Conservation (phyloP, 768 basidiomycete genomes). For the Symmetrospora coprosmae region DNA sequence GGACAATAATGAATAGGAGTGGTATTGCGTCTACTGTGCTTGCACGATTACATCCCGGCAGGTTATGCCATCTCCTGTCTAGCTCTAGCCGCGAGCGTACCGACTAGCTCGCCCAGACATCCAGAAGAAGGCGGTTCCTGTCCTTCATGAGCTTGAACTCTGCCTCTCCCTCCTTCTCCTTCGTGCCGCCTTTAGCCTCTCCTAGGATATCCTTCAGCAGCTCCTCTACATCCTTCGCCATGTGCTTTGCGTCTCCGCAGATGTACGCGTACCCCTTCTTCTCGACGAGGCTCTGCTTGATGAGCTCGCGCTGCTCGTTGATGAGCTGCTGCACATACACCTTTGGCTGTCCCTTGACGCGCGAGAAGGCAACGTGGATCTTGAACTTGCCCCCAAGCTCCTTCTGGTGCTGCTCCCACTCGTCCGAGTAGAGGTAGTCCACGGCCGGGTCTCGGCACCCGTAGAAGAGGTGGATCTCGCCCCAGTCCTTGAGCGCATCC, state of each 20-base stretch:
- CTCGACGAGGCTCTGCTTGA: conserved; percentile 77
- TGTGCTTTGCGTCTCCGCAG: conserved; percentile 49
- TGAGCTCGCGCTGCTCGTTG: conserved; percentile 66
- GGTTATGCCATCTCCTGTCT: no score
- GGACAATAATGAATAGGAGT: no score
- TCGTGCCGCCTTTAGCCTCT: conserved; percentile 81
- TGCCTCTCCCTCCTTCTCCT: conserved; percentile 71
- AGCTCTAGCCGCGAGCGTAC: no score
- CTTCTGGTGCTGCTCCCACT: conserved; percentile 75
- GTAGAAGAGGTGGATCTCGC: conserved; percentile 83
- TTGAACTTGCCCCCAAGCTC: conserved; percentile 85
- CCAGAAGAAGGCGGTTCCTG: conserved; percentile 58
- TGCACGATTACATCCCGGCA: no score
- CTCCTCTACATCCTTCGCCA: conserved; percentile 92
- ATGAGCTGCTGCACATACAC: conserved; percentile 98
- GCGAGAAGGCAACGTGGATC: conserved; percentile 79
- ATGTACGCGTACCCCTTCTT: conserved; percentile 66
- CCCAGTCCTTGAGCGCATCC: conserved; percentile 89
- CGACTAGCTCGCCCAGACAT: conserved; percentile 39
- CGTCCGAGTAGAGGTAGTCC: conserved; percentile 87
- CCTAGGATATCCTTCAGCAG: conserved; percentile 58
- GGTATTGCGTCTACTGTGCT: no score
- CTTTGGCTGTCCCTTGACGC: conserved; percentile 81
- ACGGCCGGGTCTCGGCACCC: conserved; percentile 78
- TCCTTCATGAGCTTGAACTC: conserved; percentile 94